Conservation (phyloP, 192 early-diverging fungal species). For the Radiomyces spectabilis region DNA sequence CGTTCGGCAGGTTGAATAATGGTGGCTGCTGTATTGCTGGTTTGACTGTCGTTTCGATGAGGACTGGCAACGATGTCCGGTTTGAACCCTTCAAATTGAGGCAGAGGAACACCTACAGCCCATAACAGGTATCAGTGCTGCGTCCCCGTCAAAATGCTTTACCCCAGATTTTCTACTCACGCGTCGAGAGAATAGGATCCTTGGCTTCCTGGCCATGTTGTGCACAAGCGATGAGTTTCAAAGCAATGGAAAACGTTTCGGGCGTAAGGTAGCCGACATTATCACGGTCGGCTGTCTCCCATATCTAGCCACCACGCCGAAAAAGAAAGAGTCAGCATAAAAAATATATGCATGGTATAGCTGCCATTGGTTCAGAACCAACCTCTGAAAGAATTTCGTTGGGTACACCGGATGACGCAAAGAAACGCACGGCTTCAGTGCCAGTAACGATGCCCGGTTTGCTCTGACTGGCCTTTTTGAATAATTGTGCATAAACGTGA, state of each 20-base stretch:
- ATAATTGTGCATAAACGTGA: constrained; percentile 51
- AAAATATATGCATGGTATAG: neutral
- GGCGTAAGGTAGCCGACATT: constrained; percentile 68
- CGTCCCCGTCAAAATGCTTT: no score
- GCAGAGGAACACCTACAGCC: constrained; percentile 10
- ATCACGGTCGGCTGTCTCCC: constrained; percentile 78
- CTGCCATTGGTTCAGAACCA: constrained; percentile 2
- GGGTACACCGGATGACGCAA: constrained; percentile 63
- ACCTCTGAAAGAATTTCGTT: constrained; percentile 52
- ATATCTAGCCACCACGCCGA: constrained; percentile 46
- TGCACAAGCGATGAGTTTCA: constrained; percentile 85
- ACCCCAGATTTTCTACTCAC: constrained; percentile 13
- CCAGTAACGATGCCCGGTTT: constrained; percentile 62
- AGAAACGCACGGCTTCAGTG: constrained; percentile 62
- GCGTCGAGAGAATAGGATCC: constrained; percentile 22
- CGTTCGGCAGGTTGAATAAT: constrained; percentile 7
- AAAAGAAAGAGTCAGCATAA: neutral
- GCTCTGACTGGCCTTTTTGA: constrained; percentile 50
- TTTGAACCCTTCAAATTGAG: constrained; percentile 7
- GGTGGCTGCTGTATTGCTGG: neutral
- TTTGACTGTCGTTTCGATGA: neutral
- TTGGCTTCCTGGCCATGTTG: constrained; percentile 62
- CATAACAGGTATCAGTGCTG: no score
- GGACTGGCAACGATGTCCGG: neutral
- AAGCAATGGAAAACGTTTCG: constrained; percentile 66